Base-by-base conservation (phyloP, 2,329 filamentous ascomycete species). In the Cercospora sp. region DNA sequence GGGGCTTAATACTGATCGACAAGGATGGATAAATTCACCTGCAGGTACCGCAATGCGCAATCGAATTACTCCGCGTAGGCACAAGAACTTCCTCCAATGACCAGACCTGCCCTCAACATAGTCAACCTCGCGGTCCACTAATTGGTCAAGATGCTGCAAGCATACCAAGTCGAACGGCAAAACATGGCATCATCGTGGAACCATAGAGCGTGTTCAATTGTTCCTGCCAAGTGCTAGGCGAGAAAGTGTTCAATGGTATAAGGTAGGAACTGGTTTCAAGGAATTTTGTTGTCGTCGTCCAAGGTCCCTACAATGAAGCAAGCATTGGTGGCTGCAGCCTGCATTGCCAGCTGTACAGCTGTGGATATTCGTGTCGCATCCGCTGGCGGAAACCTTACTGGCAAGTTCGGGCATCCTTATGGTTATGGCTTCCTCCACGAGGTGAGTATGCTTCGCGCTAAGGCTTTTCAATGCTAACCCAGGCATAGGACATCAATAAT, bases 401-500 rank as follows among this genome's bases (percentile, higher is more conserved):
- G 66, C 40, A 61, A 59, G 23, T 65, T 65, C 7, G 58, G 61
- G 13, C 61, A 68, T 18, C 65, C 66, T 12, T 72, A 71, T 66
- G 69, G 67, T 18, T 71, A 68, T 36, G 66, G 66, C 3, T 68
- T 68, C 28, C 58, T 68, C 1, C 66, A 68, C 48, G 66, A 68
- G 66, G 69, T 51, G 42, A 45, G 60, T 16, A 23, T n/a, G 64
- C 53, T 64, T 51, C 20, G 26, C 40, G 18, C 10, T 13, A 12
- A 7, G 20, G 23, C 13, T 16, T 45, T 42, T 9, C 12, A 31
- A n/a, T 48, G 33, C 66, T 65, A 31, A 61, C 26, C 48, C 16
- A 45, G 16, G 90, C 91, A 73, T 75, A 76, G 71, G 77, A 78
- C 66, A 78, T 78, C 71, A 78, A 78, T 67, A 87, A 90, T 76